Conservation (phyloP, 2,329 filamentous ascomycete species). For the Amylocarpus encephaloides region DNA sequence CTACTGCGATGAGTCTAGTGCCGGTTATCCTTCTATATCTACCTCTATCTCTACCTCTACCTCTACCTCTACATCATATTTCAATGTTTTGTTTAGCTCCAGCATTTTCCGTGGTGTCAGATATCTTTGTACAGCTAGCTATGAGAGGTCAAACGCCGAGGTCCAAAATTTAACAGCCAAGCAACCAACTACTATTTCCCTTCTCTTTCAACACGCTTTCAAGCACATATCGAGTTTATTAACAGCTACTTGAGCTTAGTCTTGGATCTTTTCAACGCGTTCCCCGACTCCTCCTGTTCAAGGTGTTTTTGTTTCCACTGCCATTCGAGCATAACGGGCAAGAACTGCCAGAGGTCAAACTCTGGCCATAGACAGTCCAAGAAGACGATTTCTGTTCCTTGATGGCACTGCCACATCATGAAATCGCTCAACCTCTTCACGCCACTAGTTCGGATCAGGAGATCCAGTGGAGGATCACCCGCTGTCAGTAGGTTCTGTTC, state of each 20-base stretch:
- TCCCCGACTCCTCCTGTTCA: slow-evolving; percentile 24
- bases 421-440: slow-evolving; percentile 93
- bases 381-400: slow-evolving; percentile 89
- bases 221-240: not conserved
- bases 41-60: not conserved
- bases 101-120: too few species aligned
- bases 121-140: not conserved
- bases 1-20: not conserved
- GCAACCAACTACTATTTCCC: not conserved
- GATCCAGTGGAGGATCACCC: slow-evolving; percentile 77
- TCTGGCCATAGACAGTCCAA: slow-evolving; percentile 91
- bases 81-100: not conserved
- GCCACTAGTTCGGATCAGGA: slow-evolving; percentile 87
- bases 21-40: not conserved
- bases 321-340: slow-evolving; percentile 92
- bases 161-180: not conserved
- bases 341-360: slow-evolving; percentile 87
- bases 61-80: not conserved
- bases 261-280: slow-evolving; percentile 14
- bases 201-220: too few species aligned
- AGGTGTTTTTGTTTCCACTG: slow-evolving; percentile 47
- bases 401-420: slow-evolving; percentile 97
- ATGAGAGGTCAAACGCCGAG: slow-evolving; percentile 4
- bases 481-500: slow-evolving; percentile 84
- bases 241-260: slow-evolving; percentile 16